phyloP scores from a whole-genome alignment of 176 grass and related monocot species.

The Coix lacrymajobi region DNA sequence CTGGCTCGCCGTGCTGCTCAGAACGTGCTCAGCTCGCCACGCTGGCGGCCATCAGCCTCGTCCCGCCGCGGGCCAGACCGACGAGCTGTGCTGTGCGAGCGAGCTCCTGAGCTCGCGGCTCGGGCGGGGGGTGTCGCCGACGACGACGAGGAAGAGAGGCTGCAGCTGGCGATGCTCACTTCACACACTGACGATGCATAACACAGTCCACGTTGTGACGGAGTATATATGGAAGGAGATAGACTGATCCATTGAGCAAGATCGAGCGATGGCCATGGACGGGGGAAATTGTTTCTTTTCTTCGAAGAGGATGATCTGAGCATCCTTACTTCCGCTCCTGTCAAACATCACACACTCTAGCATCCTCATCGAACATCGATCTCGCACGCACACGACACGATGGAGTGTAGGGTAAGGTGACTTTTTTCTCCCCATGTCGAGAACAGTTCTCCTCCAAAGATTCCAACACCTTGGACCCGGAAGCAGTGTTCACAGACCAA shows the following conservation, averaged over 20 bases:
- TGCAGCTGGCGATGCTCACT: conserved; percentile 55
- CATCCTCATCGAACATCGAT: neutral
- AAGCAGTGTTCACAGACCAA: neutral
- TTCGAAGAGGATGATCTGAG: neutral
- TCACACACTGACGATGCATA: conserved; percentile 10
- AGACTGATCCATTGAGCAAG: neutral
- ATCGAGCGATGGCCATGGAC: neutral
- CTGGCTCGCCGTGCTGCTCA: conserved; percentile 64
- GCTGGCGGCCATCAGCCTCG: conserved; percentile 52
- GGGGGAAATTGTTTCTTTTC: neutral
- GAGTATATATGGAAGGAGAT: neutral
- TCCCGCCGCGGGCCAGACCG: conserved; percentile 47
- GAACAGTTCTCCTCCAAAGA: neutral
- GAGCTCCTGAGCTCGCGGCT: conserved; percentile 31
- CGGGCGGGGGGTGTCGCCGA: neutral
- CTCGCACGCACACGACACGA: neutral
- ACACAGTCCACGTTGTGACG: neutral
- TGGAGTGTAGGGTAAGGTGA: too few relatives aligned
- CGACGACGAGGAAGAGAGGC: conserved; percentile 29
- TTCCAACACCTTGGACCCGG: neutral
- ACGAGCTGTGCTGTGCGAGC: conserved; percentile 51
- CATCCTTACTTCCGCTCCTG: neutral
- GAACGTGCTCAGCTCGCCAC: conserved; percentile 60
- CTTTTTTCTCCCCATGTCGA: neutral
- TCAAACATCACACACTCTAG: neutral